Evolutionary conservation across 768 basidiomycete species (phyloP), one percentile per base, ranked within the genome.

Genomic region (Termitomyces heimii): DNA sequence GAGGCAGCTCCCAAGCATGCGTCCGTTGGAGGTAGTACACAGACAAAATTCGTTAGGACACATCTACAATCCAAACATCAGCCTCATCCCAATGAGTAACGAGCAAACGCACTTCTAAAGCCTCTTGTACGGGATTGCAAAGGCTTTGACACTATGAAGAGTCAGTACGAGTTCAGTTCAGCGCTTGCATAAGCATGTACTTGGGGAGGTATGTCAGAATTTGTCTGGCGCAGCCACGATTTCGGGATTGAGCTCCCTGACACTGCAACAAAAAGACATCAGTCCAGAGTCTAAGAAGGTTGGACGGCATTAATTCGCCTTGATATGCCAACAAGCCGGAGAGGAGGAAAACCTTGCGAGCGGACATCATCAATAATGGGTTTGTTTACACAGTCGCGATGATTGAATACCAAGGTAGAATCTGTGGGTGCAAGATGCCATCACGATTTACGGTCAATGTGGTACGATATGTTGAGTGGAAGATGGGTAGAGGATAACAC

Each of bases 1-100:
- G 29, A 75, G 63, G 49, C 75, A 76, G 5, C 39, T 54, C 34
- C 70, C 64, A 8, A 75, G 60, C 16, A 58, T 42, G 1, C 34
- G 48, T 24, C 67, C 67, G 48, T 67, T 63, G 39, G 60, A n/a
- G 5, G 57, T 31, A 2, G 66, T 67, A 32, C 72, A 73, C 3
- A 71, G 10, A 53, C 72, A 73, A 10, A 50, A 35, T 18, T 53
- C 57, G 2, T 54, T 62, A n/a, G n/a, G 50, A 51, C 71, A 73
- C n/a, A 51, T 58, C 71, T 73, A 46, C 29, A 6, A 14, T 40
- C 0, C 14, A 22, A 24, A 14, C n/a, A 42, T 37, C 14, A 34
- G 45, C 16, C 12, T 20, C 24, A 14, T 26, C 28, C 13, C 13
- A 18, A 6, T 12, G 18, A 10, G 9, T 31, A 18, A 16, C 34